Conservation (phyloP, 768 basidiomycete genomes). For the Coprinopsis strossmayeri region DNA sequence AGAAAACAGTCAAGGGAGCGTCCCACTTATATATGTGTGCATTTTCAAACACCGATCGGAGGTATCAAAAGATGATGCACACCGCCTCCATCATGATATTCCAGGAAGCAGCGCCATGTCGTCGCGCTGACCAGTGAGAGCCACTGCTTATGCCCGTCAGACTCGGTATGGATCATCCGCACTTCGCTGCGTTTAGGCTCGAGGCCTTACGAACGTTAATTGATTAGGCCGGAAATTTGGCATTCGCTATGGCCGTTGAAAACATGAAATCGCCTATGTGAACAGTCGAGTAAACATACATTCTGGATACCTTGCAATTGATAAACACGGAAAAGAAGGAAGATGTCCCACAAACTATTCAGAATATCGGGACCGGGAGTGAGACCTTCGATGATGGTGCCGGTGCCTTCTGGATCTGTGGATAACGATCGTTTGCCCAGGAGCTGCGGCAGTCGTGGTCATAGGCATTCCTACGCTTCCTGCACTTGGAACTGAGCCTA, state of each 20-base stretch:
- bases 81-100: background rate
- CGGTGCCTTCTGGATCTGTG: conserved; percentile 21
- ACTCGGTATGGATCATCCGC: too few relatives aligned
- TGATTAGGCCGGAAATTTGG: too few relatives aligned
- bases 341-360: background rate
- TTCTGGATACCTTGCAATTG: background rate
- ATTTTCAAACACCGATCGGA: conserved; percentile 14
- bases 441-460: conserved; percentile 8
- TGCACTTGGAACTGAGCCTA: background rate
- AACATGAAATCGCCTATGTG: too few relatives aligned
- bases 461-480: background rate
- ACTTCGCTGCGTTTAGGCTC: too few relatives aligned
- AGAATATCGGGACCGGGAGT: conserved; percentile 1
- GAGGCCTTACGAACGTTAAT: too few relatives aligned
- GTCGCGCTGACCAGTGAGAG: too few relatives aligned
- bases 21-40: conserved; percentile 28
- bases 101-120: background rate
- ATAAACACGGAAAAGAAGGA: background rate
- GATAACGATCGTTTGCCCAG: conserved; percentile 16
- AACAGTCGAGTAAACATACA: too few relatives aligned
- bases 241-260: too few relatives aligned
- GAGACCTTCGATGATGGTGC: conserved; percentile 18
- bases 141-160: too few relatives aligned
- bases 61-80: conserved; percentile 3
- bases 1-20: conserved; percentile 6